Evolutionary conservation across 2,329 filamentous ascomycete genomes (phyloP).

Genomic region (Pseudogymnoascus sp.): DNA sequence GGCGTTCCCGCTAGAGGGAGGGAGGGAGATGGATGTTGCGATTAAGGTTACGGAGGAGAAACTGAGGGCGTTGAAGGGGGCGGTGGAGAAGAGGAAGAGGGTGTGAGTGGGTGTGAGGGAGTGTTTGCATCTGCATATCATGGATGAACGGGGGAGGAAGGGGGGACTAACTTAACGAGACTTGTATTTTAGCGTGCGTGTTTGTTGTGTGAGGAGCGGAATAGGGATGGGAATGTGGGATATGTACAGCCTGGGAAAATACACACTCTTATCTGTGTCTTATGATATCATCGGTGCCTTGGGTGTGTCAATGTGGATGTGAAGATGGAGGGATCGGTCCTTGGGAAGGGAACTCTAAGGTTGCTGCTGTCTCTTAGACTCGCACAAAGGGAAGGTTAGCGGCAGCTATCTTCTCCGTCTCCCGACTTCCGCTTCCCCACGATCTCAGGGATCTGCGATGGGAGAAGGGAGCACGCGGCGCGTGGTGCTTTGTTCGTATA

Average conservation of each 20-base stretch:
- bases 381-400: slow-evolving; percentile 20
- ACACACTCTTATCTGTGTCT: neutral
- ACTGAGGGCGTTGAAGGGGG: slow-evolving; percentile 65
- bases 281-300: neutral
- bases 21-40: slow-evolving; percentile 26
- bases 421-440: slow-evolving; percentile 25
- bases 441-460: slow-evolving; percentile 25
- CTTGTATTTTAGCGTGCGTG: slow-evolving; percentile 5
- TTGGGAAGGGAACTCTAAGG: too few species aligned
- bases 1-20: slow-evolving; percentile 22
- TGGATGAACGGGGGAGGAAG: too few species aligned
- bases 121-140: too few species aligned
- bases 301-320: neutral
- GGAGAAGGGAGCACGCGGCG: slow-evolving; percentile 28
- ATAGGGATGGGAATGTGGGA: neutral
- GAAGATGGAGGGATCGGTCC: neutral
- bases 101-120: neutral
- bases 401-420: slow-evolving; percentile 26
- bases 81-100: slow-evolving; percentile 44
- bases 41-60: slow-evolving; percentile 71
- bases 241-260: neutral
- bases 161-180: slow-evolving; percentile 1
- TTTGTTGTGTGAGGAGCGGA: neutral
- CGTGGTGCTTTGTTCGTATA: slow-evolving; percentile 23
- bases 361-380: neutral